A percentile compares a stretch with the other conserved stretches of the same genome.
Evolutionary conservation across 2,329 filamentous ascomycete genomes (phyloP).

Genomic region (Lachnellula hyalina): DNA sequence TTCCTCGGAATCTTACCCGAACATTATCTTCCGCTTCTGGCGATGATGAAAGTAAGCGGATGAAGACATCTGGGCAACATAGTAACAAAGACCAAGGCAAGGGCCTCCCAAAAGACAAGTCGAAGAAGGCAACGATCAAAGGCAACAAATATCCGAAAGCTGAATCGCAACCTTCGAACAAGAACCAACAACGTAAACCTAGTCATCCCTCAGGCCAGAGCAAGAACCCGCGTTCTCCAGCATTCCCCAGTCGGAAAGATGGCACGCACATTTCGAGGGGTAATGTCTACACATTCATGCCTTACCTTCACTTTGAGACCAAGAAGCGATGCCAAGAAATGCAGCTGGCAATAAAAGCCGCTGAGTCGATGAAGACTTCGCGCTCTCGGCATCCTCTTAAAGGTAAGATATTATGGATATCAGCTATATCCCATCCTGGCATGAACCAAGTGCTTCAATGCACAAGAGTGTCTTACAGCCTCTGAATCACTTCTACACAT

Average conservation of each 20-base stretch:
- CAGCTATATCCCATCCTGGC: no score
- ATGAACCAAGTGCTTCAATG: no score
- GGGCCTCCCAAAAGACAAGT: slow-evolving; percentile 15
- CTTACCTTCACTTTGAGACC: slow-evolving; percentile 27
- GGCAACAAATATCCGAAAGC: slow-evolving; percentile 22
- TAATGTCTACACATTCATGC: slow-evolving; percentile 25
- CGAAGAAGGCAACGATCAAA: slow-evolving; percentile 17
- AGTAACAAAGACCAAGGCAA: slow-evolving; percentile 14
- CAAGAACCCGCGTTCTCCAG: slow-evolving; percentile 6
- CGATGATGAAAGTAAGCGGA: slow-evolving; percentile 11
- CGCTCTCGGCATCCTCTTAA: slow-evolving; percentile 11
- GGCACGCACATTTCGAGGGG: slow-evolving; percentile 8
- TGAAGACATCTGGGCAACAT: slow-evolving; percentile 6
- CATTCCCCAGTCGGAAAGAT: slow-evolving; percentile 13
- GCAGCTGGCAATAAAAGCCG: slow-evolving; percentile 24
- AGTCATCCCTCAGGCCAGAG: slow-evolving; percentile 8
- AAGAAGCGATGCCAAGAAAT: slow-evolving; percentile 21
- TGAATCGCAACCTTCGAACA: slow-evolving; percentile 14
- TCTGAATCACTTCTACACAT: no score
- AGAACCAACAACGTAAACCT: slow-evolving; percentile 10
- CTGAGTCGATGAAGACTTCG: slow-evolving; percentile 15
- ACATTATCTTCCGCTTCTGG: slow-evolving; percentile 6
- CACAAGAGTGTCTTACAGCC: no score
- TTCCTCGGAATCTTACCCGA: slow-evolving; percentile 13
- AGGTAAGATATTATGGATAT: no score